Evolutionary conservation across 2,329 filamentous ascomycete genomes (phyloP), one percentile per base, ranked within the genome.

Genomic region (Mollisia scopiformis): DNA sequence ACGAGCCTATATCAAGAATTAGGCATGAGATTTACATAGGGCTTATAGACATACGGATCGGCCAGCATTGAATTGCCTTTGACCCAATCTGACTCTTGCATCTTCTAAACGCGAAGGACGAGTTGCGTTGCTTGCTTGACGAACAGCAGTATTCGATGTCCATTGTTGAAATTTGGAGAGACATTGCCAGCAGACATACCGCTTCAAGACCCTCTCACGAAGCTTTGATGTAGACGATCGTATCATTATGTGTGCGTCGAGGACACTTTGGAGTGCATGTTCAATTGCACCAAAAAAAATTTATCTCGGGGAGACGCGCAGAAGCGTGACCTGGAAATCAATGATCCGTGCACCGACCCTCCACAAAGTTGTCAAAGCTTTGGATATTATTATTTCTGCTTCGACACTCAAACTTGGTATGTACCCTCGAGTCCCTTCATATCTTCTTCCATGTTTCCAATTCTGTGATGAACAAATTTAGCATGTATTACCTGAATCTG

Each of bases 401-500:
- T 4, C 6, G 4, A 19, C 43, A 27, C 14, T 43, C 19, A 16
- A 56, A 11, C 47, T 35, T 25, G 62, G 67, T 69, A 66, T 61
- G 65, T 61, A 19, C 50, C 49, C 39, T 16, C 23, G 47, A 28
- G 51, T 28, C 7, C 61, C 10, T 55, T 50, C 16, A 57, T 6
- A 10, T 33, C 11, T 11, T 57, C 8, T 19, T 7, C 19, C n/a
- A 8, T 33, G 10, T 14, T 46, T 41, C 30, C 31, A 37, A 28
- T 61, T 49, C 50, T 60, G 64, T 76, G 75, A 77, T 75, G 74
- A 71, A 71, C 59, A 67, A 72, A 67, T 67, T 70, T 75, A 76
- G 75, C 76, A 78, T 77, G 74, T 77, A 76, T 77, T 76, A 76
- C 74, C 75, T 74, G 75, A 78, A 70, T 62, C 66, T 57, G 31